A percentile compares a stretch with the other conserved stretches of the same genome.
Evolutionary conservation across 345 rosid species (phyloP).

Genomic region (Dipteronia sinensis): DNA sequence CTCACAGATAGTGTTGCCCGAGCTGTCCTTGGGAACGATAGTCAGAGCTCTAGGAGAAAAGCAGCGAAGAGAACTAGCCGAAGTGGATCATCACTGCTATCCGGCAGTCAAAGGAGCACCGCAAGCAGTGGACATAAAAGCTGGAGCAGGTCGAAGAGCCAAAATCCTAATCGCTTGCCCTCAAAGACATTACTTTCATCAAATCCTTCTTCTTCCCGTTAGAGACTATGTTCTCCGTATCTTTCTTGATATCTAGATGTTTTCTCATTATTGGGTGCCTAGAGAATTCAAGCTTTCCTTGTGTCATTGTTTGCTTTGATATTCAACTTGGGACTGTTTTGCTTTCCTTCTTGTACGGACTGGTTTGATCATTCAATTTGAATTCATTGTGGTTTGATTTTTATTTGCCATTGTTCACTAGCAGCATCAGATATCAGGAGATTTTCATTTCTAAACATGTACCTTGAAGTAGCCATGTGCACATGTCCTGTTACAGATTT

Average conservation of each 20-base stretch:
- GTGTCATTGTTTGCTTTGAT: background rate
- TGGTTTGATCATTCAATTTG: slow-evolving; percentile 2
- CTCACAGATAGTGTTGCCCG: slow-evolving; percentile 72
- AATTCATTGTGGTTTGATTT: background rate
- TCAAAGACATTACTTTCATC: slow-evolving; percentile 22
- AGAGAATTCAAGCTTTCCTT: background rate
- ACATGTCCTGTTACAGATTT: background rate
- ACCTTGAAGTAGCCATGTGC: too few relatives aligned
- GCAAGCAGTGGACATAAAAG: slow-evolving; percentile 28
- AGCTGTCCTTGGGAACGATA: slow-evolving; percentile 67
- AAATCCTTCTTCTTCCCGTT: slow-evolving; percentile 30
- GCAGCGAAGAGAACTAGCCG: slow-evolving; percentile 36
- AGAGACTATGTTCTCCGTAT: background rate
- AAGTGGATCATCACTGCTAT: slow-evolving; percentile 33
- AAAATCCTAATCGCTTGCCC: slow-evolving; percentile 30
- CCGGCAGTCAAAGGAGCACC: slow-evolving; percentile 34
- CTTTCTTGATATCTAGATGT: background rate
- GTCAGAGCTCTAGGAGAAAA: slow-evolving; percentile 42
- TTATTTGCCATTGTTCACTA: background rate
- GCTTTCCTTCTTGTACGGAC: slow-evolving; percentile 4
- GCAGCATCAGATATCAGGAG: background rate
- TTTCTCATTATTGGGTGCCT: slow-evolving; percentile 9
- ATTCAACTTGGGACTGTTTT: background rate
- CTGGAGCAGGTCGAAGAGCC: slow-evolving; percentile 40
- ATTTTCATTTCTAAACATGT: background rate